Conservation (phyloP, 169 alveolate genomes). For the Plasmodium reichenowi region DNA sequence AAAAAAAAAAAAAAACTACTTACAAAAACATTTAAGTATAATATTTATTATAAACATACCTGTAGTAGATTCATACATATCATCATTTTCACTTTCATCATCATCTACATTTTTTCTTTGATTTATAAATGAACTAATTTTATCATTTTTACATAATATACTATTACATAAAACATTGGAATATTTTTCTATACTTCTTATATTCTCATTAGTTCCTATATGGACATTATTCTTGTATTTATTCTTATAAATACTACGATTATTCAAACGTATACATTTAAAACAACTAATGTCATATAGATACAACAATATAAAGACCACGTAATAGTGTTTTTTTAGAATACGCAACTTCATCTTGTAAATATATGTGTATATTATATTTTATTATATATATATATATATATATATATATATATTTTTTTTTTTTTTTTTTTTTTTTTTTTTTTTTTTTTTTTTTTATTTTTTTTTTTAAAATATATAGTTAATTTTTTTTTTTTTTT, state of each 20-base stretch:
- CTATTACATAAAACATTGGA: constrained; percentile 21
- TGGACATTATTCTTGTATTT: not conserved
- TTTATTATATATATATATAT: constrained; percentile 20
- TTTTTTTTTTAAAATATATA: no score
- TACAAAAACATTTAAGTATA: not conserved
- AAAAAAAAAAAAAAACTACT: not conserved
- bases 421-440: not conserved
- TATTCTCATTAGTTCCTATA: constrained; percentile 1
- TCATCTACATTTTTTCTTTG: constrained; percentile 8
- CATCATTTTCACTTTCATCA: constrained; percentile 1
- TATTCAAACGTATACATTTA: not conserved
- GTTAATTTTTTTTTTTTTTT: no score
- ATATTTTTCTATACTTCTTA: constrained; percentile 8
- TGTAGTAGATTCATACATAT: not conserved
- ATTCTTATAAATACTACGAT: constrained; percentile 8
- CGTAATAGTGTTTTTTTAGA: constrained; percentile 20
- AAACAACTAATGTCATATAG: constrained; percentile 14
- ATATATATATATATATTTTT: constrained; percentile 9
- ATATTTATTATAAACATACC: no score
- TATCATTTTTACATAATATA: not conserved
- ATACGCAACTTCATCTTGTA: constrained; percentile 29
- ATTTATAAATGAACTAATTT: constrained; percentile 28
- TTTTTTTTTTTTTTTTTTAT: not conserved
- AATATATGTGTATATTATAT: constrained; percentile 18
- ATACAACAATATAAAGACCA: constrained; percentile 23